Base-by-base conservation (phyloP, 371 early-diverging fungal genomes). In the Mucor irregularis region DNA sequence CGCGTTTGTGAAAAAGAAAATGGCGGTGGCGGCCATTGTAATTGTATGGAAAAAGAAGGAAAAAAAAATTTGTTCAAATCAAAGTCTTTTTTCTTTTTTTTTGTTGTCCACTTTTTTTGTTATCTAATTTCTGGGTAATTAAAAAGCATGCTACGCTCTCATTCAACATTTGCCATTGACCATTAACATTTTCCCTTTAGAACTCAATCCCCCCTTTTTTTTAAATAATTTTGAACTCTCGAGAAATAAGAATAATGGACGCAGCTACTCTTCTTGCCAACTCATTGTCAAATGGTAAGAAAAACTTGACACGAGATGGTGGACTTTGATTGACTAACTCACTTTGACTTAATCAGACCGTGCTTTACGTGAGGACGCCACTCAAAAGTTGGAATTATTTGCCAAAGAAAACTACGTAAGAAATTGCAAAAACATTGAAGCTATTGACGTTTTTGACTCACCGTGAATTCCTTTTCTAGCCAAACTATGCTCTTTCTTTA, bases 331-430 rank as follows among this genome's bases (percentile, higher is more conserved):
- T 62, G 73, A 76, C 83, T 65, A 75, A 73, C 50, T 68, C 65
- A 51, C 73, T 11, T 38, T 25, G n/a, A 5, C 19, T 13, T 45
- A 19, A 26, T 9, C 46, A 64, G 59, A 64, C 54, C 58, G 58
- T 58, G 58, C 58, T 21, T 53, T 82, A 67, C 91, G 93, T 76
- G 89, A 90, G 67, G 84, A 88, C 64, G 93, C 95, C 44, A 84
- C 86, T 43, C 79, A 76, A 39, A 82, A 90, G 53, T 81, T 93
- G 54, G 88, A 91, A 68, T 58, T 69, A 17, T 86, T 89, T 19
- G 85, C 87, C 52, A 80, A 70, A 54, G 89, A 90, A 62, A 89
- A 90, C 66, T 93, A 89, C 74, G 93, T 91, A 86, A 78, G 88
- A 76, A 28, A 17, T 14, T 40, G 13, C 31, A n/a, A 25, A 38